phyloP scores from a whole-genome alignment of 306 rosid species.

The Herpetospermum pedunculosum region DNA sequence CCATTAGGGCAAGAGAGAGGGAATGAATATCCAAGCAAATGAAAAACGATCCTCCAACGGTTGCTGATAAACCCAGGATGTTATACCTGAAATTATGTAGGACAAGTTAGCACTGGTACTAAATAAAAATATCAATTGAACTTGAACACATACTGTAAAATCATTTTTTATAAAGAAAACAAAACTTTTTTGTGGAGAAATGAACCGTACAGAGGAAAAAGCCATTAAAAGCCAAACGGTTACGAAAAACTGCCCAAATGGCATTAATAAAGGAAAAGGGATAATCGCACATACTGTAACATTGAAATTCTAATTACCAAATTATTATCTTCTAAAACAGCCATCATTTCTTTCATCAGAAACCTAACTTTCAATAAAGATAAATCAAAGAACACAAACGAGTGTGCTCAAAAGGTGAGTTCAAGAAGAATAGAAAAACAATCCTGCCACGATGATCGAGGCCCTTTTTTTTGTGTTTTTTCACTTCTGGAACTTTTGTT shows the following conservation, averaged over 20 bases:
- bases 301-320: neutral
- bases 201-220: neutral
- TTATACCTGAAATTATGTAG: slow-evolving; percentile 46
- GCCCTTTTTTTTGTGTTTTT: too few species aligned
- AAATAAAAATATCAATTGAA: neutral
- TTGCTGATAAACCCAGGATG: slow-evolving; percentile 82
- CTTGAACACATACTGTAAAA: neutral
- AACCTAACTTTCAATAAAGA: neutral
- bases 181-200: neutral
- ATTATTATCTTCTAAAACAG: neutral
- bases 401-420: neutral
- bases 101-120: slow-evolving; percentile 8
- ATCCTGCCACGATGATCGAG: too few species aligned
- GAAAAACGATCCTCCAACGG: slow-evolving; percentile 76
- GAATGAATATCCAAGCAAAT: slow-evolving; percentile 51
- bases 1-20: slow-evolving; percentile 63
- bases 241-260: neutral
- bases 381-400: neutral
- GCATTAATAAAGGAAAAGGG: neutral
- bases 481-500: too few species aligned
- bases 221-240: neutral
- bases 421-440: too few species aligned
- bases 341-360: neutral
- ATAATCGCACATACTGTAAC: neutral
- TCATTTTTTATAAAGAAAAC: neutral